phyloP scores from a whole-genome alignment of 352 stramenopile genomes.

The Peronosclerospora sorghi region DNA sequence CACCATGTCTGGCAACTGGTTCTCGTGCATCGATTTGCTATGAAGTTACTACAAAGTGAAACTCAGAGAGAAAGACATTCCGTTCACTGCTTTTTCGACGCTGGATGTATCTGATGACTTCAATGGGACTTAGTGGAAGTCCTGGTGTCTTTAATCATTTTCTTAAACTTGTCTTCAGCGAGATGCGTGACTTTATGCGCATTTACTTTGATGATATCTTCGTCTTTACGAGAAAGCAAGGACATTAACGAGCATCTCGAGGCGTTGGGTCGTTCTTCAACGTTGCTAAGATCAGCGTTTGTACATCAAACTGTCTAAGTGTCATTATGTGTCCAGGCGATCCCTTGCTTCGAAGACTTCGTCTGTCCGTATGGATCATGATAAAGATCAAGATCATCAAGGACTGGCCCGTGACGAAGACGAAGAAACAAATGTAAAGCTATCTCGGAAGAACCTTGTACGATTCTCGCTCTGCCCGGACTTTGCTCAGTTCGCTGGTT shows the following conservation, averaged over 20 bases:
- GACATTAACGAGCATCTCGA: neutral
- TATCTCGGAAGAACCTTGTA: neutral
- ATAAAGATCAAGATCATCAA: slow-evolving; percentile 3
- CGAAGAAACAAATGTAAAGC: neutral
- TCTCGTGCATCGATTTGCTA: neutral
- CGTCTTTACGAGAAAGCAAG: neutral
- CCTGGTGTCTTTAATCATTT: neutral
- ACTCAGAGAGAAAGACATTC: slow-evolving; percentile 3
- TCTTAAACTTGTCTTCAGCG: neutral
- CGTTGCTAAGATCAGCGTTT: neutral
- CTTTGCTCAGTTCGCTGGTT: neutral
- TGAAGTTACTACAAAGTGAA: slow-evolving; percentile 3
- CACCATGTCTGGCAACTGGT: neutral
- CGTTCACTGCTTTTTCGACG: slow-evolving; percentile 1
- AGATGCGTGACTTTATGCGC: neutral
- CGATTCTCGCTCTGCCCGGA: neutral
- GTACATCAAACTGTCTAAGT: slow-evolving; percentile 3
- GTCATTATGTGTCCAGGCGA: slow-evolving; percentile 1
- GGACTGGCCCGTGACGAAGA: neutral
- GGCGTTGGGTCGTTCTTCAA: neutral
- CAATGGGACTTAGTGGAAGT: neutral
- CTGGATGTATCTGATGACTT: neutral
- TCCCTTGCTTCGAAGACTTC: slow-evolving; percentile 2
- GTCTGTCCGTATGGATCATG: slow-evolving; percentile 3
- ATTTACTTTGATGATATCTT: neutral